A percentile compares a stretch with the other conserved stretches of the same genome.
These are phyloP conservation scores for Diaporthe nobilis DNA, from an alignment of 2,329 filamentous ascomycete genomes.

Conservation along the genomic window DNA sequence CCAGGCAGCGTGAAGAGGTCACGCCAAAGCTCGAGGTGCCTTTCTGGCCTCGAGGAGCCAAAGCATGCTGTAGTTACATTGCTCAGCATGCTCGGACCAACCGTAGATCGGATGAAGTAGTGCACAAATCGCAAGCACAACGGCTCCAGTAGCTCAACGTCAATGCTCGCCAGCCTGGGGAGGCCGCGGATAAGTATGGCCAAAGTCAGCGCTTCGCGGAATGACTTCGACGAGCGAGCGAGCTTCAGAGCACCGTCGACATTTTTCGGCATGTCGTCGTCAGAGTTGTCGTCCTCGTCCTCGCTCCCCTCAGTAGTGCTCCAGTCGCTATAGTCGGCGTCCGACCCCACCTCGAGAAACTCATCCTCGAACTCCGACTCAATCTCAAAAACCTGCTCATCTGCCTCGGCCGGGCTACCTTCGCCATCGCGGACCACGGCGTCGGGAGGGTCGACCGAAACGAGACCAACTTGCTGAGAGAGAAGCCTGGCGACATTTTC, in stretches of 20 bases:
- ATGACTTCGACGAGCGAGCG: conserved; percentile 10
- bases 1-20: conserved; percentile 26
- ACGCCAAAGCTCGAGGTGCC: conserved; percentile 34
- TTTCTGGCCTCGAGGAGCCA: conserved; percentile 27
- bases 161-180: conserved; percentile 12
- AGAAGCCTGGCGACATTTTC: neutral
- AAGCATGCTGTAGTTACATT: conserved; percentile 21
- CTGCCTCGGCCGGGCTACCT: neutral
- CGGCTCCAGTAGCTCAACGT: conserved; percentile 26
- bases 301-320: conserved; percentile 32
- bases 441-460: neutral
- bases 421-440: neutral
- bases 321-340: conserved; percentile 27
- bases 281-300: conserved; percentile 9
- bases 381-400: conserved; percentile 22
- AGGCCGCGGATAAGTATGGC: conserved; percentile 23
- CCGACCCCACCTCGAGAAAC: conserved; percentile 11
- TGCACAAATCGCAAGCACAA: conserved; percentile 19
- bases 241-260: conserved; percentile 1
- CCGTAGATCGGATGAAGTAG: neutral
- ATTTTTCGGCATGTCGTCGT: conserved; percentile 16
- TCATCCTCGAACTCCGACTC: conserved; percentile 12
- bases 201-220: conserved; percentile 12
- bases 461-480: neutral
- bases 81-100: conserved; percentile 16